Conservation (phyloP, 495 filamentous ascomycete genomes). For the Umbilicaria muhlenbergii region DNA sequence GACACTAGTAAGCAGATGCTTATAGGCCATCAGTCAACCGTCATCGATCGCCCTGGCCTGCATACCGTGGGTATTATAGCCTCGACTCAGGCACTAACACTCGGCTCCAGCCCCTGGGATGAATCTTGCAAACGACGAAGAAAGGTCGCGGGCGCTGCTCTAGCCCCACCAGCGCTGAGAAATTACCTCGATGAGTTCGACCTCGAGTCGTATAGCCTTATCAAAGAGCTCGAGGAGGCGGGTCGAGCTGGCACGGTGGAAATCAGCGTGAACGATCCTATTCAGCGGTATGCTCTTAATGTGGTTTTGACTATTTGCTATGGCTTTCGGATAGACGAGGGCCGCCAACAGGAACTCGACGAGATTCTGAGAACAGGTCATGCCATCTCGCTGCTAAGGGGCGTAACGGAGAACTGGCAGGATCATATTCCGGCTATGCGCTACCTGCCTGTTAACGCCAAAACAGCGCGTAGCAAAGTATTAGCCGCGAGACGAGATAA, state of each 20-base stretch:
- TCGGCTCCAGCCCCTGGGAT: conserved; percentile 32
- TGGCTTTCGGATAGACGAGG: conserved; percentile 36
- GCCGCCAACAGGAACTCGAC: conserved; percentile 30
- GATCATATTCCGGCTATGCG: no score
- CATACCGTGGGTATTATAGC: conserved; percentile 34
- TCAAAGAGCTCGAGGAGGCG: conserved; percentile 29
- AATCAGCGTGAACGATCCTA: conserved; percentile 26
- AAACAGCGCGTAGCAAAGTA: no score
- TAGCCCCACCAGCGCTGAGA: conserved; percentile 28
- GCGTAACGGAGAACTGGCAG: no score
- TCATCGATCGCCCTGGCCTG: conserved; percentile 29
- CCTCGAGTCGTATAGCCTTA: conserved; percentile 31
- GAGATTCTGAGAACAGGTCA: conserved; percentile 1
- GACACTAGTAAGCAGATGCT: no score
- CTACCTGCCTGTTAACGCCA: no score
- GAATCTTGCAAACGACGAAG: conserved; percentile 36
- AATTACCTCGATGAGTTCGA: conserved; percentile 36
- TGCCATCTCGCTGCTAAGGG: no score
- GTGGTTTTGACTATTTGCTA: conserved; percentile 37
- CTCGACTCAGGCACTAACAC: conserved; percentile 29
- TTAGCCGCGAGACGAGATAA: no score
- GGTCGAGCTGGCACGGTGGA: conserved; percentile 23
- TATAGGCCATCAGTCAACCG: no score
- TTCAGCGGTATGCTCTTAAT: conserved; percentile 34
- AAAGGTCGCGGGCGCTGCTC: conserved; percentile 31